Evolutionary conservation across 805 yeast genomes (phyloP).

Genomic region (Brettanomyces bruxellensis): DNA sequence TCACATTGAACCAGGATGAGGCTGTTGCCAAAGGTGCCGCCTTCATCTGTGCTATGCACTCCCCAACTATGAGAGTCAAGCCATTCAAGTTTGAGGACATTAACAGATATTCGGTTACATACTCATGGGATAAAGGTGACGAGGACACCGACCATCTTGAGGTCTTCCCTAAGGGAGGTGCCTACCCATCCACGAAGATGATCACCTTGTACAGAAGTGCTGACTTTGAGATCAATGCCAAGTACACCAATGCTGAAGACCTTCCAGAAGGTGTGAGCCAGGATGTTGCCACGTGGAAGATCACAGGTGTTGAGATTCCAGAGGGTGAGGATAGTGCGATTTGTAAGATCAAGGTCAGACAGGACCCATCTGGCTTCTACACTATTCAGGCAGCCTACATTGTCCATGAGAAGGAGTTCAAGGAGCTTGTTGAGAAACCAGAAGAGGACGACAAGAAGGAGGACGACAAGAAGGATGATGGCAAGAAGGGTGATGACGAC

Average conservation of each 20-base stretch:
- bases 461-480: slow-evolving; percentile 23
- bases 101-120: slow-evolving; percentile 87
- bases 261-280: slow-evolving; percentile 64
- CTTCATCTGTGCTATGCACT: slow-evolving; percentile 96
- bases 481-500: slow-evolving; percentile 23
- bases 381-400: slow-evolving; percentile 91
- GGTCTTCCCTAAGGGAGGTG: slow-evolving; percentile 92
- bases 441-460: slow-evolving; percentile 37
- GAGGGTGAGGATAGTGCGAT: slow-evolving; percentile 73
- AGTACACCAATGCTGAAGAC: slow-evolving; percentile 65
- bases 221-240: slow-evolving; percentile 81
- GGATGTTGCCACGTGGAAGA: slow-evolving; percentile 72
- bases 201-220: slow-evolving; percentile 88
- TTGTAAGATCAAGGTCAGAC: slow-evolving; percentile 89
- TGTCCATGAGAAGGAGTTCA: slow-evolving; percentile 80
- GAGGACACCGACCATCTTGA: slow-evolving; percentile 90
- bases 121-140: slow-evolving; percentile 88
- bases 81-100: slow-evolving; percentile 97
- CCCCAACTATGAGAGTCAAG: slow-evolving; percentile 97
- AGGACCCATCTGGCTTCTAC: slow-evolving; percentile 94
- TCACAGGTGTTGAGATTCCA: slow-evolving; percentile 75
- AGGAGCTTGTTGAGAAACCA: slow-evolving; percentile 73
- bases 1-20: slow-evolving; percentile 98
- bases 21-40: slow-evolving; percentile 99
- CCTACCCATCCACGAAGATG: slow-evolving; percentile 91